phyloP scores from a whole-genome alignment of 106 monocot species.

The Acanthochlamys bracteata region DNA sequence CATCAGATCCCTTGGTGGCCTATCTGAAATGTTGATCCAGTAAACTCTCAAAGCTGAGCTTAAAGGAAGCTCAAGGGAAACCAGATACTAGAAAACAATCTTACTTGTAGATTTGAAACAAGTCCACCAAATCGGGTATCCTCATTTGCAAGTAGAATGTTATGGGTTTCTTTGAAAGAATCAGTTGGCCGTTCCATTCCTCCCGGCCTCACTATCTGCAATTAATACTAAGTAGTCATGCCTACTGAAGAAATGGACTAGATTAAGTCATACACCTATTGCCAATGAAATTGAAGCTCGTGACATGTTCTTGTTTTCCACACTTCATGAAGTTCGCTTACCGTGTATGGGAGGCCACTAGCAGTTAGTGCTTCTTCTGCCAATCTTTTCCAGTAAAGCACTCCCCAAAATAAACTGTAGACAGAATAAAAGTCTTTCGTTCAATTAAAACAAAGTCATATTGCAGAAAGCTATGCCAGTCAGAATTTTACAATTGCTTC shows the following conservation, averaged over 20 bases:
- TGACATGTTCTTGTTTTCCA: too few species aligned
- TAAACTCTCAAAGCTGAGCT: too few species aligned
- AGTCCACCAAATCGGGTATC: constrained; percentile 83
- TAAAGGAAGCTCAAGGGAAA: not conserved
- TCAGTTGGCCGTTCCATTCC: constrained; percentile 99
- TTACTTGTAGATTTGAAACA: constrained; percentile 95
- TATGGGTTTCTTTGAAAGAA: constrained; percentile 96
- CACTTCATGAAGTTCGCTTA: constrained; percentile 3
- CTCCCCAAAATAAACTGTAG: constrained; percentile 96
- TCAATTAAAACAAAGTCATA: too few species aligned
- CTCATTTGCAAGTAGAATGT: constrained; percentile 73
- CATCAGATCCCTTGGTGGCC: too few species aligned
- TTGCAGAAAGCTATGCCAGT: too few species aligned
- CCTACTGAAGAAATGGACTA: not conserved
- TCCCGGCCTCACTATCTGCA: constrained; percentile 91
- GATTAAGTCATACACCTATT: too few species aligned
- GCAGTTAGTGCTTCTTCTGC: constrained; percentile 87
- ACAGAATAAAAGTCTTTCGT: not conserved
- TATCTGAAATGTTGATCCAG: too few species aligned
- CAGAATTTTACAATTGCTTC: too few species aligned
- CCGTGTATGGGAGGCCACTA: constrained; percentile 90
- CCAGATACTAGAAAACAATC: not conserved
- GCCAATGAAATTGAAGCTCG: too few species aligned
- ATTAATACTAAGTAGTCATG: constrained; percentile 1
- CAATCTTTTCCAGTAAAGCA: constrained; percentile 81